phyloP scores from a whole-genome alignment of 2,329 filamentous ascomycete genomes.

The Akanthomyces uredinophilus region DNA sequence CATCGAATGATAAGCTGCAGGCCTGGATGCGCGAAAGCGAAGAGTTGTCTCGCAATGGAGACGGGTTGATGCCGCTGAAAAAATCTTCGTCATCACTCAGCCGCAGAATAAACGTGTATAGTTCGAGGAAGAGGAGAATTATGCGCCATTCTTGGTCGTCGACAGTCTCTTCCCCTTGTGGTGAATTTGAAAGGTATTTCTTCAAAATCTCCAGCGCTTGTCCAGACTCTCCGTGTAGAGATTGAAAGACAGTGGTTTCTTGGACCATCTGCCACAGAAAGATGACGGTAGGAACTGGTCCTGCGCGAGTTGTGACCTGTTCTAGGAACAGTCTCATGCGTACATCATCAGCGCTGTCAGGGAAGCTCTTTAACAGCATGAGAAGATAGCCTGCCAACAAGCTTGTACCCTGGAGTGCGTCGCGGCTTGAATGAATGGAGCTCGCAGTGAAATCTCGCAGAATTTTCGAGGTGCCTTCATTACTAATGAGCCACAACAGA shows the following conservation, averaged over 20 bases:
- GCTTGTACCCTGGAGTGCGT: constrained; percentile 44
- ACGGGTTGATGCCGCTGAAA: constrained; percentile 53
- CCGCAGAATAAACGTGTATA: constrained; percentile 88
- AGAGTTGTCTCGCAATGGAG: constrained; percentile 31
- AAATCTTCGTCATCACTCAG: constrained; percentile 98
- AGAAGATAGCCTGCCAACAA: constrained; percentile 81
- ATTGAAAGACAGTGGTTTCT: constrained; percentile 36
- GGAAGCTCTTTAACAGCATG: constrained; percentile 80
- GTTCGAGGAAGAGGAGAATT: constrained; percentile 82
- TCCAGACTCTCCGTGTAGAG: constrained; percentile 27
- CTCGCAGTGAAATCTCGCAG: constrained; percentile 30
- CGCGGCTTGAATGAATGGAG: constrained; percentile 25
- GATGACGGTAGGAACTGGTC: constrained; percentile 53
- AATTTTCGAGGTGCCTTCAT: constrained; percentile 60
- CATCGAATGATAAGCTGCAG: constrained; percentile 64
- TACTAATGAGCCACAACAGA: constrained; percentile 66
- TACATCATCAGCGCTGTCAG: constrained; percentile 75
- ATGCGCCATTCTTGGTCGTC: constrained; percentile 71
- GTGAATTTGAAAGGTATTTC: constrained; percentile 26
- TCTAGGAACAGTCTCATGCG: constrained; percentile 84
- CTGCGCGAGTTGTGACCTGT: constrained; percentile 35
- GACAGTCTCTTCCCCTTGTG: constrained; percentile 17
- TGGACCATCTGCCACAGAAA: constrained; percentile 73
- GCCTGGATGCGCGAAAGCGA: constrained; percentile 46
- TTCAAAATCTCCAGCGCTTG: constrained; percentile 25